These are phyloP conservation scores for Cinnamomum chago DNA, from an alignment of 164 flowering plant species.

Conservation along the genomic window DNA sequence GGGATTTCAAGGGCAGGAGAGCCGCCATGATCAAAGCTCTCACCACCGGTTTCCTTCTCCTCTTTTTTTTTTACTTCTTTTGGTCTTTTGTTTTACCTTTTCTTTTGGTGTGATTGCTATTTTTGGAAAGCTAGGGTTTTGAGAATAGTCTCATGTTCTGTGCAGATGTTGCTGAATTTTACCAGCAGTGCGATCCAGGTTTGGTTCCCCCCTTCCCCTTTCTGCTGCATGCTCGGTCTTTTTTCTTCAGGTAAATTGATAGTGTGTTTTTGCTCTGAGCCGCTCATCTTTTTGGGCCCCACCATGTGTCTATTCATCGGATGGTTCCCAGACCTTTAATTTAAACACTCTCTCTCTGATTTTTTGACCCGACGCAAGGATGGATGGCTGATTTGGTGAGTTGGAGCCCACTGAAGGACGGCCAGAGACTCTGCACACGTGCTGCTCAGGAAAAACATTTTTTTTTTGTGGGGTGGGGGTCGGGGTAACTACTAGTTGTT, in stretches of 20 bases:
- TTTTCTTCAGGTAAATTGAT: not conserved
- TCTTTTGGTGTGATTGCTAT: not conserved
- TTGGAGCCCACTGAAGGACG: too few relatives aligned
- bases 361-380: too few relatives aligned
- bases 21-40: slow-evolving; percentile 70
- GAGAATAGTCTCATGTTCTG: not conserved
- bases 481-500: too few relatives aligned
- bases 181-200: slow-evolving; percentile 75
- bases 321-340: not conserved
- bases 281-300: not conserved
- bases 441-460: too few relatives aligned
- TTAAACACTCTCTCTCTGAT: too few relatives aligned
- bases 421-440: too few relatives aligned
- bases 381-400: too few relatives aligned
- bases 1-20: slow-evolving; percentile 71
- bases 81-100: not conserved
- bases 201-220: slow-evolving; percentile 14
- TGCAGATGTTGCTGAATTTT: slow-evolving; percentile 69
- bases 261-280: too few relatives aligned
- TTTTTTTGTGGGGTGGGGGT: too few relatives aligned
- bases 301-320: not conserved
- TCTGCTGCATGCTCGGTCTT: not conserved
- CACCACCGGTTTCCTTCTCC: slow-evolving; percentile 41
- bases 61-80: slow-evolving; percentile 1
- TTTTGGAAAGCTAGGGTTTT: not conserved